These are phyloP conservation scores for Agarophyton chilense DNA, from an alignment of 23 red algal species.

Conservation along the genomic window DNA sequence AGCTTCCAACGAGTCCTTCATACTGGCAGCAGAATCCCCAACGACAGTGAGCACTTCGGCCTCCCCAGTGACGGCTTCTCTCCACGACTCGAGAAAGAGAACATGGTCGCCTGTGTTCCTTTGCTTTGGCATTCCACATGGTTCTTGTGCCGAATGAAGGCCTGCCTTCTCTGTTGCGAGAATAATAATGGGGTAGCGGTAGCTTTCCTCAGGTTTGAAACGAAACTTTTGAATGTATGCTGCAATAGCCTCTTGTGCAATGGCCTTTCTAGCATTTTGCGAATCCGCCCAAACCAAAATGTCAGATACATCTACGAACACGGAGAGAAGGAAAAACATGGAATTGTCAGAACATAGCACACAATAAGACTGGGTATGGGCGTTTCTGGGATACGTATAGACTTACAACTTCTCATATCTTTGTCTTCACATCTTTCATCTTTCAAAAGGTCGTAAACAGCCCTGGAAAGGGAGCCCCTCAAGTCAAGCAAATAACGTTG, in stretches of 20 bases:
- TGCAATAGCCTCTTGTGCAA: not conserved
- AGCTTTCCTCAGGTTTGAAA: not conserved
- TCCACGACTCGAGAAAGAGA: not conserved
- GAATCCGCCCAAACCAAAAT: constrained; percentile 3
- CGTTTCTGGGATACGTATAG: not conserved
- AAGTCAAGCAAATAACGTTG: constrained; percentile 12
- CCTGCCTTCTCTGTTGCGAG: constrained; percentile 13
- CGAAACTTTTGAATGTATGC: not conserved
- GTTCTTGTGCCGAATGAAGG: not conserved
- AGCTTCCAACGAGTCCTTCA: not conserved
- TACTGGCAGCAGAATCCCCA: not conserved
- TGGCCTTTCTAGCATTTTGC: constrained; percentile 1
- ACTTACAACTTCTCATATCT: constrained; percentile 6
- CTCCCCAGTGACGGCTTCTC: not conserved
- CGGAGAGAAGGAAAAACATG: not conserved
- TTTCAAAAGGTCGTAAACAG: not conserved
- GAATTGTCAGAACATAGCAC: not conserved
- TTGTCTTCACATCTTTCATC: constrained; percentile 17
- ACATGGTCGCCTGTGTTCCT: not conserved
- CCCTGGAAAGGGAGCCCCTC: not conserved
- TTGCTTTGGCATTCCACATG: not conserved
- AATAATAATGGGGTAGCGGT: constrained; percentile 6
- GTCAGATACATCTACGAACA: not conserved
- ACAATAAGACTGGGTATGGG: not conserved
- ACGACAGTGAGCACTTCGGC: constrained; percentile 4